Percentiles rank a stretch among this genome's conserved stretches.
Evolutionary conservation across 441 rosid species (phyloP).

Genomic region (Iberis amara): DNA sequence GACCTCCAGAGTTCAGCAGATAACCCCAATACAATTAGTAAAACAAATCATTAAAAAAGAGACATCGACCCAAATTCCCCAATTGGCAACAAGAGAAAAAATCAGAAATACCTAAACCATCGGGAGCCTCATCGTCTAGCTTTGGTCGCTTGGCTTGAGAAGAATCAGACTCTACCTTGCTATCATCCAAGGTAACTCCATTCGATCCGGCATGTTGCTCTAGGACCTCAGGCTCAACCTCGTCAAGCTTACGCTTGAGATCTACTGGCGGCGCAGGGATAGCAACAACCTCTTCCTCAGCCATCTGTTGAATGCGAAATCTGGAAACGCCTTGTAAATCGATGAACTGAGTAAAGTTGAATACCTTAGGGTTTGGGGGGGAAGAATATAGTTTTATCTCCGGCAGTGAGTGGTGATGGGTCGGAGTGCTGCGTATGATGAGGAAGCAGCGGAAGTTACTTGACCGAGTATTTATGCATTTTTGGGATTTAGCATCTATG

Average conservation of each 20-base stretch:
- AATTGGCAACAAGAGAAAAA: constrained; percentile 1
- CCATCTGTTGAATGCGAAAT: constrained; percentile 30
- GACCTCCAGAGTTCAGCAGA: not conserved
- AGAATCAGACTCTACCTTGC: constrained; percentile 24
- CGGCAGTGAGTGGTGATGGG: not conserved
- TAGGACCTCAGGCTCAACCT: constrained; percentile 36
- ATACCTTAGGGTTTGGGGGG: not conserved
- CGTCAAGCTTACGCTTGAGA: constrained; percentile 74
- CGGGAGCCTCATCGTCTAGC: constrained; percentile 36
- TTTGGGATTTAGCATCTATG: not conserved
- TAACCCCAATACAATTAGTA: not conserved
- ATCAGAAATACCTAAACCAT: constrained; percentile 37
- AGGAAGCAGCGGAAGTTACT: not conserved
- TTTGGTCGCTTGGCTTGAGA: constrained; percentile 58
- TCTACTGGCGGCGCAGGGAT: constrained; percentile 36
- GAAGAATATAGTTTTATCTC: not conserved
- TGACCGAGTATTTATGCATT: not conserved
- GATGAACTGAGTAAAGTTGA: not conserved
- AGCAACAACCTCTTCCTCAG: constrained; percentile 54
- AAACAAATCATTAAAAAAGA: not conserved
- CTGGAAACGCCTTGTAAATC: not conserved
- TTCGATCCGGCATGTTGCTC: constrained; percentile 21
- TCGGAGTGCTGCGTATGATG: not conserved
- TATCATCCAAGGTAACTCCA: constrained; percentile 24
- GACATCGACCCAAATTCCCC: not conserved